Conservation (phyloP, 1,284 basidiomycete genomes). For the Rhodotorula sp. region DNA sequence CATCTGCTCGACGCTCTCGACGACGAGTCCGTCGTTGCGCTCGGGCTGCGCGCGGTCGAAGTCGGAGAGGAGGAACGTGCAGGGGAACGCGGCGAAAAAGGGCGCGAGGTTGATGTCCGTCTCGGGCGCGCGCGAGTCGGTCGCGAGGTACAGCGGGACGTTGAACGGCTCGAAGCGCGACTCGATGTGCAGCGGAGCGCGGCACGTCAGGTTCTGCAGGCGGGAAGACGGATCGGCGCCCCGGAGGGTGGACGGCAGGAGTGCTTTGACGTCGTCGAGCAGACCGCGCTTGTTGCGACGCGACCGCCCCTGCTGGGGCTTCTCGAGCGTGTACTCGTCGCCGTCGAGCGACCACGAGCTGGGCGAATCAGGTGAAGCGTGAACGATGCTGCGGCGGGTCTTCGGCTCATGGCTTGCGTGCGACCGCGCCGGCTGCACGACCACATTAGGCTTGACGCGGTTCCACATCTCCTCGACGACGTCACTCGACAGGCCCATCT, state of each 20-base stretch:
- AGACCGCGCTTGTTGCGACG: neutral
- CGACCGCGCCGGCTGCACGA: neutral
- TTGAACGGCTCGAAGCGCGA: slow-evolving; percentile 32
- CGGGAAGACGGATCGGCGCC: neutral
- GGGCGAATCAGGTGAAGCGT: too few relatives aligned
- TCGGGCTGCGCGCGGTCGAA: slow-evolving; percentile 20
- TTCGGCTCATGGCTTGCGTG: too few relatives aligned
- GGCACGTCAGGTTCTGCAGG: slow-evolving; percentile 33
- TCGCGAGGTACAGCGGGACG: slow-evolving; percentile 41
- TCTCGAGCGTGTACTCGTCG: neutral
- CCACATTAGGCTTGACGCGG: neutral
- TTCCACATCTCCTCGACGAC: slow-evolving; percentile 30
- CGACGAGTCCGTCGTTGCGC: slow-evolving; percentile 33
- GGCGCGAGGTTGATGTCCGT: slow-evolving; percentile 27
- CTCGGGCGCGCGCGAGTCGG: slow-evolving; percentile 34
- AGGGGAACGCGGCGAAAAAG: slow-evolving; percentile 41
- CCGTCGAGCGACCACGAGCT: slow-evolving; percentile 5
- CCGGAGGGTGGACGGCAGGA: neutral
- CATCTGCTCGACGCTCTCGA: slow-evolving; percentile 31
- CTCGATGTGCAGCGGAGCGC: slow-evolving; percentile 24
- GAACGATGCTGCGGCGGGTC: neutral
- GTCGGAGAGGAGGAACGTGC: slow-evolving; percentile 40
- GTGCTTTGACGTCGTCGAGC: neutral
- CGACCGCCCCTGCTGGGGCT: too few relatives aligned
- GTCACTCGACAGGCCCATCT: slow-evolving; percentile 5